These are phyloP conservation scores for Pholiota adiposa DNA, from an alignment of 1,284 basidiomycete genomes.

Conservation along the genomic window DNA sequence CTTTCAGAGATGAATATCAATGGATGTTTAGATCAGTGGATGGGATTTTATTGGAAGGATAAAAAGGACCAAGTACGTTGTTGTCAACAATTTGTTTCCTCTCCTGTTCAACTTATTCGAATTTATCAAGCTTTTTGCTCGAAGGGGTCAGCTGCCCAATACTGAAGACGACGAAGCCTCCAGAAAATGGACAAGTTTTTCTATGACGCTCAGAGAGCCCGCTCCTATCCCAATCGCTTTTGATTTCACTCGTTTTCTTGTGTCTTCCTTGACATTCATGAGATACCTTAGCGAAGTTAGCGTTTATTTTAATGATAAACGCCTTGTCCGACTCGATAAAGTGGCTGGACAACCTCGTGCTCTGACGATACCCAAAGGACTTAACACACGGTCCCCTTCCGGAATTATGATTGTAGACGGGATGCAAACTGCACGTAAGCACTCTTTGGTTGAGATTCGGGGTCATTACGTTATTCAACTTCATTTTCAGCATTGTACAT, in stretches of 20 bases:
- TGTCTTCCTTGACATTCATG: constrained; percentile 96
- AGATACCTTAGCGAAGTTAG: constrained; percentile 76
- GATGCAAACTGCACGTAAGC: constrained; percentile 69
- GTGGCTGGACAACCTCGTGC: constrained; percentile 58
- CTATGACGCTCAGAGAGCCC: constrained; percentile 89
- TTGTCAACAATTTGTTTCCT: neutral
- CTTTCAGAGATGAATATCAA: constrained; percentile 1
- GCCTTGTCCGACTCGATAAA: constrained; percentile 80
- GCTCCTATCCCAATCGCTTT: constrained; percentile 83
- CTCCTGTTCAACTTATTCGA: constrained; percentile 16
- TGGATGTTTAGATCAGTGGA: constrained; percentile 71
- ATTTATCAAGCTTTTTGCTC: constrained; percentile 62
- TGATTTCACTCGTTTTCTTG: constrained; percentile 89
- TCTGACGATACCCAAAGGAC: constrained; percentile 59
- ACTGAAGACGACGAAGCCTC: constrained; percentile 30
- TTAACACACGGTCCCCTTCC: constrained; percentile 50
- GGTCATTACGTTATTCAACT: constrained; percentile 9
- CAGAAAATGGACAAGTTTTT: constrained; percentile 84
- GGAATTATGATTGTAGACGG: constrained; percentile 71
- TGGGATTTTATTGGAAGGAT: constrained; percentile 98
- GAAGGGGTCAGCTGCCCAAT: constrained; percentile 70
- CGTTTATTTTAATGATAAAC: constrained; percentile 80
- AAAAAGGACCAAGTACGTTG: constrained; percentile 75
- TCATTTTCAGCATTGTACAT: constrained; percentile 69
- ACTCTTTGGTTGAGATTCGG: neutral